Base-by-base conservation (phyloP, 345 rosid species). In the Sapria himalayana region DNA sequence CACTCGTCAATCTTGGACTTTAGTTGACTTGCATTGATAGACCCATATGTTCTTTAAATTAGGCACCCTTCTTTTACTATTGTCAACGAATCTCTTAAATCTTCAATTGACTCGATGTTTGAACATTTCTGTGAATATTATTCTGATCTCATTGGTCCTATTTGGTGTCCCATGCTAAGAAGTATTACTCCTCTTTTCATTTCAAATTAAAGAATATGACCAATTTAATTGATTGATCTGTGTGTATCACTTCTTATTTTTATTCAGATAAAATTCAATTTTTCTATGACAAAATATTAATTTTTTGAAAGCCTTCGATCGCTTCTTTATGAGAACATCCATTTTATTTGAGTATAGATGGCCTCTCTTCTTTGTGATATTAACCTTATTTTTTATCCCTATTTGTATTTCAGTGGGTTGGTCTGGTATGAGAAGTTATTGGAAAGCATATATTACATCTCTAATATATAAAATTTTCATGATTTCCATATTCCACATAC, bases 361-460 rank as follows among this genome's bases (percentile, higher is more conserved):
- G 11, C 11, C 11, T 27, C 5, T 27, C 31, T 27, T 27, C 31
- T 27, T 27, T 11, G n/a, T n/a, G n/a, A n/a, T n/a, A n/a, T 41
- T 41, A 33, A 41, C 32, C 45, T 22, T 11, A 22, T 41, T 41
- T 41, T 20, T 41, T 2, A 41, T 41, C 45, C 12, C n/a, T n/a
- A n/a, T n/a, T n/a, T n/a, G n/a, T n/a, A n/a, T 17, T 16, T 36
- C n/a, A n/a, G n/a, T n/a, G n/a, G n/a, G n/a, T n/a, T n/a, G n/a
- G n/a, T n/a, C n/a, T 35, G 10, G 33, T 35, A 1, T 37, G 37
- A 20, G 31, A 39, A 33, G 29, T 53, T n/a, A 53, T 45, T 29
- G 20, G 38, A 38, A 44, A 45, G 37, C 37, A 41, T 17, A 37
- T 37, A 53, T 38, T 45, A 39, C 15, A 45, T 5, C 32, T n/a